Evolutionary conservation across 352 stramenopile genomes (phyloP), one percentile per base, ranked within the genome.

Genomic region (Hyaloperonospora arabidopsidis): DNA sequence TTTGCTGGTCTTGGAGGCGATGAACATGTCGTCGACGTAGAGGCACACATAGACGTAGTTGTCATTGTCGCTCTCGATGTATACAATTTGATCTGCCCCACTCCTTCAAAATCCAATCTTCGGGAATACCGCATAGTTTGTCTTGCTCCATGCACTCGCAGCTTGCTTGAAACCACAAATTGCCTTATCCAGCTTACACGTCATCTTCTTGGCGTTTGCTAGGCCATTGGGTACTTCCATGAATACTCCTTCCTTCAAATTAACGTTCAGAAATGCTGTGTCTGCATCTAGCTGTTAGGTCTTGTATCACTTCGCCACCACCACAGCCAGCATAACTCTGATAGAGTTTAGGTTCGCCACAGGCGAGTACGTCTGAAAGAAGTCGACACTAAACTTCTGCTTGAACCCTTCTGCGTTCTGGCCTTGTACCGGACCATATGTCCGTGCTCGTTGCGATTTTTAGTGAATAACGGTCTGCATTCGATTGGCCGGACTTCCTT

Each of bases 101-200:
- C 54, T 59, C 10, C 52, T 57, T 10, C 21, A 11, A 8, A 63
- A 68, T 0, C 45, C 59, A 14, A 60, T 57, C 39, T 29, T 25
- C 13, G 54, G 7, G 19, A 67, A 58, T 3, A 61, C 48, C 25
- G 25, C 25, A 29, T 29, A 8, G 25, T 8, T 29, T 7, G 25
- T 29, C 25, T 29, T 29, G 25, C 61, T 49, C 64, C 54, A 72
- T 18, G 51, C 64, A 12, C 35, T 52, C 19, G 54, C 59, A 0
- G 46, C 54, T 17, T 72, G 45, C 41, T 59, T 59, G 1, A 61
- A 17, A 0, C 58, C 63, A 18, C 61, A 64, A 15, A 65, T 47
- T 1, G 51, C 45, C 49, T 63, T 59, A n/a, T 57, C 12, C 12
- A 68, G 13, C n/a, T 32, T 4, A n/a, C 40, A 62, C 35, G 61